Conservation (phyloP, 2,329 filamentous ascomycete genomes). For the Pseudocercospora crystallina region DNA sequence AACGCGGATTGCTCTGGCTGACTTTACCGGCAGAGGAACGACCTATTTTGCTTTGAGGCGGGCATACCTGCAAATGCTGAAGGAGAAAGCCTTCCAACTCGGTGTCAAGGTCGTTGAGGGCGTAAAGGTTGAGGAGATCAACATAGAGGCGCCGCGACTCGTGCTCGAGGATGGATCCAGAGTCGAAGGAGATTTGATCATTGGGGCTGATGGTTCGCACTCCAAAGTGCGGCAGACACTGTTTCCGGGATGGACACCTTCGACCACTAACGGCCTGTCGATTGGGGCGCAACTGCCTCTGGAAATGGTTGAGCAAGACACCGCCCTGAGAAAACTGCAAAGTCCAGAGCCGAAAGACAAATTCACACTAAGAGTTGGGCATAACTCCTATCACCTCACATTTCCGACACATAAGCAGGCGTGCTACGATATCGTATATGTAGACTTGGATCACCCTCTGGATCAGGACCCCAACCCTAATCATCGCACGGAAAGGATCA, state of each 20-base stretch:
- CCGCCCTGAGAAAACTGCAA: too few species aligned
- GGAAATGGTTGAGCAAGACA: too few species aligned
- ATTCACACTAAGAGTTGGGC: too few species aligned
- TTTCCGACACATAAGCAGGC: slow-evolving; percentile 6
- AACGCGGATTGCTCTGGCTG: slow-evolving; percentile 7
- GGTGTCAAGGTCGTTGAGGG: slow-evolving; percentile 6
- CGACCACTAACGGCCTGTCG: too few species aligned
- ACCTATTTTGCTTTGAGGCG: neutral
- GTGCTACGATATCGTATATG: slow-evolving; percentile 1
- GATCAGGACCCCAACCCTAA: neutral
- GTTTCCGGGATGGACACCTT: slow-evolving; percentile 5
- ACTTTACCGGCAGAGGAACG: slow-evolving; percentile 3
- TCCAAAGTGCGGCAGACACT: slow-evolving; percentile 3
- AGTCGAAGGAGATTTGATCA: slow-evolving; percentile 7
- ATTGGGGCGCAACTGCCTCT: too few species aligned
- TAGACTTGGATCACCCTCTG: slow-evolving; percentile 3
- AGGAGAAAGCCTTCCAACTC: neutral
- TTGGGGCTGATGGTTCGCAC: slow-evolving; percentile 10
- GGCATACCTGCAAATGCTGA: slow-evolving; percentile 1
- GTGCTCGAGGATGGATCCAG: slow-evolving; percentile 1
- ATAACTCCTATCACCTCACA: too few species aligned
- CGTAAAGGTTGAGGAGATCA: neutral
- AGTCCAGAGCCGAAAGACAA: too few species aligned
- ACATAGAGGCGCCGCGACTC: neutral
- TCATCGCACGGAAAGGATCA: neutral